A percentile compares a stretch with the other conserved stretches of the same genome.
Conservation (phyloP, 2,329 filamentous ascomycete genomes). For the Fusarium keratoplasticum region DNA sequence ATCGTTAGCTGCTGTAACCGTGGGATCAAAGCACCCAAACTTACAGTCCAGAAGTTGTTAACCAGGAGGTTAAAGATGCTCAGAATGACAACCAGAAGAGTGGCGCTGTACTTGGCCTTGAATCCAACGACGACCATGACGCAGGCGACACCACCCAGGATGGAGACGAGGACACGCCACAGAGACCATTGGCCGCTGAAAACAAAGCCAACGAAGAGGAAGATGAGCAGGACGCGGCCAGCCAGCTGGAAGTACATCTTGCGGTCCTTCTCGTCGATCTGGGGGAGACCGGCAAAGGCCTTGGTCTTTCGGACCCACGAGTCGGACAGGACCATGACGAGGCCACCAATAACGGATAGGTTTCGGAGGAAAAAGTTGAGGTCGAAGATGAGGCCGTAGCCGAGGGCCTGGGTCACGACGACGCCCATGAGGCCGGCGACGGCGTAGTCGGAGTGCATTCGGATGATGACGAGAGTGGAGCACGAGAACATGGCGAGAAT, state of each 20-base stretch:
- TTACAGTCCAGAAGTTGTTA: constrained; percentile 99
- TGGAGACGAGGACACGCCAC: constrained; percentile 85
- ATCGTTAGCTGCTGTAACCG: background rate
- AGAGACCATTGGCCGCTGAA: constrained; percentile 94
- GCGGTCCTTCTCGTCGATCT: constrained; percentile 98
- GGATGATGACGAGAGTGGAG: constrained; percentile 87
- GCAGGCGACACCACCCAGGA: constrained; percentile 89
- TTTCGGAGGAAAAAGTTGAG: constrained; percentile 99
- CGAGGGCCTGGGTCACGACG: constrained; percentile 91
- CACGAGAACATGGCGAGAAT: constrained; percentile 87
- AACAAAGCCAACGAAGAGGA: constrained; percentile 96
- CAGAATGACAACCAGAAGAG: constrained; percentile 92
- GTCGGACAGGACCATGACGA: constrained; percentile 98
- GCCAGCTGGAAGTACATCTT: constrained; percentile 99
- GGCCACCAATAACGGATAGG: constrained; percentile 93
- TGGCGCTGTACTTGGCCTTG: constrained; percentile 99
- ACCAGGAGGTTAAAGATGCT: constrained; percentile 97
- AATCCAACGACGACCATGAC: constrained; percentile 99
- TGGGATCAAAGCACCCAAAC: constrained; percentile 48
- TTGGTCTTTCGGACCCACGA: constrained; percentile 98
- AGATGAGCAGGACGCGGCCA: constrained; percentile 93
- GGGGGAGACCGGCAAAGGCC: constrained; percentile 92
- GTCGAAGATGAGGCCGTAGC: constrained; percentile 98
- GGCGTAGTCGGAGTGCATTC: constrained; percentile 93
- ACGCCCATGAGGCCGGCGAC: constrained; percentile 91